These are phyloP conservation scores for Aquilaria sinensis DNA, from an alignment of 345 rosid species.

Conservation along the genomic window DNA sequence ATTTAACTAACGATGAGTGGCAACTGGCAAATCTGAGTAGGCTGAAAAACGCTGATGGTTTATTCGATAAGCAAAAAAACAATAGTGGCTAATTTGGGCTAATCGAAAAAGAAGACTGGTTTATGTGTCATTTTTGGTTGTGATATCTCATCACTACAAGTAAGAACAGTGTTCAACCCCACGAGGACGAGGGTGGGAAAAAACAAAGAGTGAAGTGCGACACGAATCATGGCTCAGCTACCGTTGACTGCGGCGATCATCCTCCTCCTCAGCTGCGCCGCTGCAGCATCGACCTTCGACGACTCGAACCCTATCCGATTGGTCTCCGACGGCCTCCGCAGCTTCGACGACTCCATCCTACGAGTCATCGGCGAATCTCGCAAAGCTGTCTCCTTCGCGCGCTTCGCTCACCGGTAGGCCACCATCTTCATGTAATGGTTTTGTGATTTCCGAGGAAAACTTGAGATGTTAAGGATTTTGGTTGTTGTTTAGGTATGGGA, in stretches of 20 bases:
- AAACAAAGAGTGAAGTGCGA: neutral
- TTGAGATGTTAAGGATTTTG: neutral
- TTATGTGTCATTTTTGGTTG: no score
- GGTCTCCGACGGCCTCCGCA: slow-evolving; percentile 38
- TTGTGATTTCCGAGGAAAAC: neutral
- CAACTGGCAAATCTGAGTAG: no score
- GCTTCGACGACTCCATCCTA: slow-evolving; percentile 45
- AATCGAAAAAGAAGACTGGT: no score
- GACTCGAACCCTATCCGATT: slow-evolving; percentile 66
- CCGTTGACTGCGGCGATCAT: slow-evolving; percentile 19
- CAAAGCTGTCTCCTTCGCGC: slow-evolving; percentile 59
- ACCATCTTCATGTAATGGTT: neutral
- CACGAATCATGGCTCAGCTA: slow-evolving; percentile 30
- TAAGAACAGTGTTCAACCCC: no score
- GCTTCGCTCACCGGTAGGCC: slow-evolving; percentile 60
- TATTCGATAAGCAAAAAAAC: no score
- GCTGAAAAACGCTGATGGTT: no score
- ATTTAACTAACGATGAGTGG: no score
- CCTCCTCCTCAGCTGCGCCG: slow-evolving; percentile 26
- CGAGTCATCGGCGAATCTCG: slow-evolving; percentile 56
- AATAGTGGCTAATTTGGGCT: no score
- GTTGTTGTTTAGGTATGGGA: slow-evolving; percentile 47
- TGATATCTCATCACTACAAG: no score
- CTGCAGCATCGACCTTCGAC: slow-evolving; percentile 41
- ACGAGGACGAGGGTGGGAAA: no score